Conservation (phyloP, 2,329 filamentous ascomycete genomes). For the Fusarium metavorans region DNA sequence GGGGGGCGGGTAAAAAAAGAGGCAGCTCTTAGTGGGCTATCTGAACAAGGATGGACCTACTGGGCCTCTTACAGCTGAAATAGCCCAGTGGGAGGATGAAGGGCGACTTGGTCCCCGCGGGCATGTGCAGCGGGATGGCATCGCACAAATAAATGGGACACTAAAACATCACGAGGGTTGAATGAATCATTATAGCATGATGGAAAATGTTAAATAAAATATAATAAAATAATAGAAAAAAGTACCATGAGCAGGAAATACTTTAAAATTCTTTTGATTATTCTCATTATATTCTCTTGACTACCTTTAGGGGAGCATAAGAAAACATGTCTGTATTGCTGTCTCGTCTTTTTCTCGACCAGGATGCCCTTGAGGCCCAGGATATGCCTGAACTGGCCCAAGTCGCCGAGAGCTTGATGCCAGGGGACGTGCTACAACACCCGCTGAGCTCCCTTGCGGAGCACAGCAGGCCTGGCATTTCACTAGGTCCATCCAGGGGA, state of each 20-base stretch:
- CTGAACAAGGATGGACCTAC: slow-evolving; percentile 27
- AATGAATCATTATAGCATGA: too few relatives aligned
- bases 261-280: background rate
- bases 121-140: slow-evolving; percentile 27
- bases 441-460: slow-evolving; percentile 20
- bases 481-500: slow-evolving; percentile 31
- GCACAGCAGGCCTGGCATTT: slow-evolving; percentile 31
- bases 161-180: background rate
- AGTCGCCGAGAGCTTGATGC: slow-evolving; percentile 34
- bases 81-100: background rate
- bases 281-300: background rate
- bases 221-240: background rate
- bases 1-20: slow-evolving; percentile 29
- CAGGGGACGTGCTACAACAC: slow-evolving; percentile 3
- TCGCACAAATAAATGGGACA: background rate
- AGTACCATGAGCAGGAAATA: background rate
- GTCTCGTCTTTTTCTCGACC: background rate
- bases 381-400: slow-evolving; percentile 37
- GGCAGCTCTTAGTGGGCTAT: slow-evolving; percentile 30
- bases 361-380: slow-evolving; percentile 17
- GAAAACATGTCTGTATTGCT: background rate
- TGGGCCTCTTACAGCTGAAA: slow-evolving; percentile 19
- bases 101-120: slow-evolving; percentile 36
- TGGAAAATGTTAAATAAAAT: background rate
- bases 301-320: background rate